Evolutionary conservation across 2,329 filamentous ascomycete genomes (phyloP).

Genomic region (Leptographium wingfieldii): DNA sequence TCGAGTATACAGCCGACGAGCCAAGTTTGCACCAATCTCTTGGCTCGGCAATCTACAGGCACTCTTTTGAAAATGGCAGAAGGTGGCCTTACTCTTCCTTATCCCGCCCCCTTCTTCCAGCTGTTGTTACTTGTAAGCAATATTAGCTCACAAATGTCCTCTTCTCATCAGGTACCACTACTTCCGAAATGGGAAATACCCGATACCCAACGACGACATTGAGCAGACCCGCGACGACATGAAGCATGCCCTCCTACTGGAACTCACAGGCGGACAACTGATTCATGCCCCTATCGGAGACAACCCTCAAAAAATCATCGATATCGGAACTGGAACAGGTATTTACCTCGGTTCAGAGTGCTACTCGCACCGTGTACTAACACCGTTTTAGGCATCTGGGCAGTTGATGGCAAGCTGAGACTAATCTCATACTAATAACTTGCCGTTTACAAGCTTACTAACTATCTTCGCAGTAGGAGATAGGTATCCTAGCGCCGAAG

Average conservation of each 20-base stretch:
- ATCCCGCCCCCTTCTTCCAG: too few relatives aligned
- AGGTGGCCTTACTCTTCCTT: background rate
- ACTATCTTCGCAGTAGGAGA: conserved; percentile 1
- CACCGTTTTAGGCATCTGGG: conserved; percentile 4
- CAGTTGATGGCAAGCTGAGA: conserved; percentile 23
- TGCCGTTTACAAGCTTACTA: background rate
- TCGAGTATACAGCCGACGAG: background rate
- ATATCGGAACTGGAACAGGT: conserved; percentile 9
- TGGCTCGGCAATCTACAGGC: conserved; percentile 9
- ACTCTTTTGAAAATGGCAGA: conserved; percentile 8
- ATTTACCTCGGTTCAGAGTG: too few relatives aligned
- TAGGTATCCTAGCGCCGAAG: conserved; percentile 4
- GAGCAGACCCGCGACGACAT: conserved; percentile 22
- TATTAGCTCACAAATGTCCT: background rate
- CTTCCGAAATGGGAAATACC: conserved; percentile 16
- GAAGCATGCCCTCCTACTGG: conserved; percentile 20
- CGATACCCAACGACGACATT: conserved; percentile 16
- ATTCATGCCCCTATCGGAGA: conserved; percentile 7
- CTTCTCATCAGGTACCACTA: conserved; percentile 14
- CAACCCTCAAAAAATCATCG: conserved; percentile 6
- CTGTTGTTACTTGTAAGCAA: too few relatives aligned
- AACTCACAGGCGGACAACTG: conserved; percentile 13
- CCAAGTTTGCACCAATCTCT: conserved; percentile 1
- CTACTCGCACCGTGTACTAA: background rate
- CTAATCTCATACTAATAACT: background rate